These are phyloP conservation scores for Chytriomyces sp. DNA, from an alignment of 192 early-diverging fungal species.

Conservation along the genomic window DNA sequence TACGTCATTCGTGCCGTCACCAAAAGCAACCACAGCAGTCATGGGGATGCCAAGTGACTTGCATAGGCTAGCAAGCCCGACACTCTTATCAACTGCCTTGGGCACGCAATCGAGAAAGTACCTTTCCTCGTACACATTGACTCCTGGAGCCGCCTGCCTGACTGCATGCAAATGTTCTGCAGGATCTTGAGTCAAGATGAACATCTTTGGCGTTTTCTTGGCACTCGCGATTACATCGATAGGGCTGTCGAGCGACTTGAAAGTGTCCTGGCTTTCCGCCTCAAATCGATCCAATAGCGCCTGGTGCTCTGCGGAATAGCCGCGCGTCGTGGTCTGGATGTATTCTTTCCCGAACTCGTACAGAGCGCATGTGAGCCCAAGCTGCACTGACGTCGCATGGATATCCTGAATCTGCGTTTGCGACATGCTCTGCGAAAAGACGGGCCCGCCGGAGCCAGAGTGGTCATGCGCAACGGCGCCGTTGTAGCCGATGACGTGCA, in stretches of 20 bases:
- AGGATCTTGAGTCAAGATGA: not conserved
- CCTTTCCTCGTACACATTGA: constrained; percentile 24
- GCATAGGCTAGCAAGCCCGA: constrained; percentile 40
- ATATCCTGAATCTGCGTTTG: not conserved
- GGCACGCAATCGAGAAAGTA: constrained; percentile 54
- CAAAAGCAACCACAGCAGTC: constrained; percentile 48
- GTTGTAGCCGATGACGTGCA: constrained; percentile 47
- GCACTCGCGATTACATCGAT: too few species aligned
- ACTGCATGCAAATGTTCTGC: constrained; percentile 8
- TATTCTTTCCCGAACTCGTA: not conserved
- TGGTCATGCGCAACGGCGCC: constrained; percentile 46
- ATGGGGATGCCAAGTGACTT: constrained; percentile 15
- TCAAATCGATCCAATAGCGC: not conserved
- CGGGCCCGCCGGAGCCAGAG: constrained; percentile 11
- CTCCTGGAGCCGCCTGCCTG: not conserved
- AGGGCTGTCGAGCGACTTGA: not conserved
- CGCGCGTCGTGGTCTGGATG: not conserved
- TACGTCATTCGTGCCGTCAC: constrained; percentile 53
- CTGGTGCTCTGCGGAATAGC: not conserved
- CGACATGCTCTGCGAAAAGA: not conserved
- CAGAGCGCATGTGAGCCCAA: not conserved
- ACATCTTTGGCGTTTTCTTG: not conserved
- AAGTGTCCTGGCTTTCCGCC: not conserved
- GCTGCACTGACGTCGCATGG: not conserved
- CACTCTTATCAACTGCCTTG: constrained; percentile 48